Base-by-base conservation (phyloP, 768 basidiomycete genomes). In the Chlorophyllum brunneum region DNA sequence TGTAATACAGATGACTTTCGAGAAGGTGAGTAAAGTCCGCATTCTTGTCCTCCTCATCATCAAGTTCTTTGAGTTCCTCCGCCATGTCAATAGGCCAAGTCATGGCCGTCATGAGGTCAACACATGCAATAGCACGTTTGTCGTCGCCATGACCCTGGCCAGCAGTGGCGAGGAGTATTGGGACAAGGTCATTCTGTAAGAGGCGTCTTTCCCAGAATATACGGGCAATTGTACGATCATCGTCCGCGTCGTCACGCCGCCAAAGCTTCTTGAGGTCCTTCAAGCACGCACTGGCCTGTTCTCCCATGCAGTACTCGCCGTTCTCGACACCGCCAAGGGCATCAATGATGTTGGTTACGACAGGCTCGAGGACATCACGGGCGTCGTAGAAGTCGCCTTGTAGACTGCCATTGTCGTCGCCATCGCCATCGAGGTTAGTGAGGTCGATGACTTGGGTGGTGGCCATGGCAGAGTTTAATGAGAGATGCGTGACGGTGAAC, bases 81-180 rank as follows among this genome's bases (percentile, higher is more conserved):
- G 92, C 89, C 56, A 98, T 75, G 67, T 98, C 92, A 48, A 99
- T 95, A 0, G 97, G 97, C 97, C 97, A 99, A 1, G 95, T 98
- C 90, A 99, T 91, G 0, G 95, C 94, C 0, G 92, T 90, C 65
- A 98, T 85, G 20, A 99, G 74, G 64, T 98, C 97, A 6, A 84
- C 86, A 57, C 86, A 88, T 0, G 85, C 81, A 23, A 95, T 79
- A 0, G 91, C 92, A 42, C 89, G 76, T 59, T 86, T 88, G 67
- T 93, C 89, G 57, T 92, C 89, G 27, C 88, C 83, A 18, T 75
- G 67, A 0, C 89, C 89, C 46, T 82, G 80, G 9, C 89, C 88
- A 0, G 89, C 88, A 0, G 91, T 93, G 54, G 79, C 79, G 43
- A 90, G 75, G 10, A 98, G 74, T 49, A 98, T 88, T 15, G 92